A percentile compares a stretch with the other conserved stretches of the same genome.
Conservation (phyloP, 169 alveolate genomes). For the Perkinsus olseni region DNA sequence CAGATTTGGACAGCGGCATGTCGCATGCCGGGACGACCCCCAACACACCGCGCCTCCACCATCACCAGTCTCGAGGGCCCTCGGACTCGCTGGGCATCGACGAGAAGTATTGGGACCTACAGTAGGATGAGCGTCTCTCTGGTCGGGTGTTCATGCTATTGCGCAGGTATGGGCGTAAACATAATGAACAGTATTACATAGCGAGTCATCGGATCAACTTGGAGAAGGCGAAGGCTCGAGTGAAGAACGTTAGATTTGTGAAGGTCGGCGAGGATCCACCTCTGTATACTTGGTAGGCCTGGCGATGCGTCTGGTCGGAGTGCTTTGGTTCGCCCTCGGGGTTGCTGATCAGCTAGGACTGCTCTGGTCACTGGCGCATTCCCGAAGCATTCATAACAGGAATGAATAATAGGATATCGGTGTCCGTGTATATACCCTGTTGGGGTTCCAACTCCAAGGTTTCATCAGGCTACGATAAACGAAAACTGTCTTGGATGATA, state of each 20-base stretch:
- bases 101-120: neutral
- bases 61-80: neutral
- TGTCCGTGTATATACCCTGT: no score
- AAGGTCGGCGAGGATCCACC: neutral
- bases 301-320: neutral
- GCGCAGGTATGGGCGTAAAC: neutral
- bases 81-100: neutral
- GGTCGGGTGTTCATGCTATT: neutral
- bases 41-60: neutral
- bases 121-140: neutral
- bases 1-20: neutral
- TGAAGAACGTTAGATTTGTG: neutral
- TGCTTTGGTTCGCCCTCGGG: no score
- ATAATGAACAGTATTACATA: neutral
- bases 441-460: no score
- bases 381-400: no score
- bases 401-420: no score
- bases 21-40: neutral
- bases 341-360: no score
- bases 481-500: no score
- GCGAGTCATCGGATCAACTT: neutral
- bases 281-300: neutral
- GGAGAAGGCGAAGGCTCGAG: neutral
- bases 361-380: no score
- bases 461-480: no score